Evolutionary conservation across 495 filamentous ascomycete species (phyloP), one percentile per base, ranked within the genome.

Genomic region (Penicillium waksmanii): DNA sequence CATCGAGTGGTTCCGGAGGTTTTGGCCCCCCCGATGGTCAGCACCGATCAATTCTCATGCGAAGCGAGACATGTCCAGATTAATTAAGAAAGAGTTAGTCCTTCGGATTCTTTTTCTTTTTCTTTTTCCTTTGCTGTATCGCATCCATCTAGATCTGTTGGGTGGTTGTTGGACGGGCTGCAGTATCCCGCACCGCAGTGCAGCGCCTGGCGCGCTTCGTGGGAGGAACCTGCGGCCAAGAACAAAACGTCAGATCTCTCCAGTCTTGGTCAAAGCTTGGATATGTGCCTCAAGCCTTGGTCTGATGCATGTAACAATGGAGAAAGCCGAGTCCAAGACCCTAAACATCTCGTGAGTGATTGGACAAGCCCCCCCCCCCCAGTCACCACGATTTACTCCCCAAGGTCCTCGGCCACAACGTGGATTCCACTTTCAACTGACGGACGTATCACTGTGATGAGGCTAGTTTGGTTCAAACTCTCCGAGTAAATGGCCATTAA

Each of bases 341-440:
- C n/a, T 15, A 5, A 48, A 25, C 23, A 48, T 48, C 46, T 23
- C n/a, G 18, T 0, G 18, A 36, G 38, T 65, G 61, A 64, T 69
- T 69, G 64, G 66, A 51, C 49, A 15, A 40, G n/a, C 15, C 18
- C 4, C 25, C 35, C 36, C 15, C 18, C 4, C 25, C 35, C 36
- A 27, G 36, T 58, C 7, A 44, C n/a, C 15, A 44, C n/a, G 44
- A 57, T n/a, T 57, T 64, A 43, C 60, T 3, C 56, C 54, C 64
- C 66, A 69, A 67, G 66, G 66, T 69, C 64, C 66, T 56, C 63
- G 35, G 17, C 15, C 33, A 51, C 3, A 51, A 36, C 49, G 49
- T 57, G 53, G 21, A 38, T 17, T 44, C 36, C 36, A 40, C 36
- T 46, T 19, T 46, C 17, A 10, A 21, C 43, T 46, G n/a, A n/a